Conservation (phyloP, 768 basidiomycete genomes). For the Trametes cingulata region DNA sequence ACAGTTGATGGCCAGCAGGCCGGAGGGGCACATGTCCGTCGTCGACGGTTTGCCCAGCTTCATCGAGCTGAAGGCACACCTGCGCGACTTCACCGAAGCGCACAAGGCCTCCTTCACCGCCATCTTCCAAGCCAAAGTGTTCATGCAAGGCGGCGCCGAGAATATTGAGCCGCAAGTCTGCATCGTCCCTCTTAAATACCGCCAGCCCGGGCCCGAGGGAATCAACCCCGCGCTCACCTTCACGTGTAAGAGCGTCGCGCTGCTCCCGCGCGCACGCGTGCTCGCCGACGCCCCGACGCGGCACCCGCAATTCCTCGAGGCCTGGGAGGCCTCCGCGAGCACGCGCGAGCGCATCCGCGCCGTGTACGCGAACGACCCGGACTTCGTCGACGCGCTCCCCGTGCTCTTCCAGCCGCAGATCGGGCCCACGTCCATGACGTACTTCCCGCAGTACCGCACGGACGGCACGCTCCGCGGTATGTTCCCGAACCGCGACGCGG, state of each 20-base stretch:
- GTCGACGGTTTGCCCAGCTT: not conserved
- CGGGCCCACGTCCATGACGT: not conserved
- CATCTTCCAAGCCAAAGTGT: not conserved
- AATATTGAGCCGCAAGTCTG: not conserved
- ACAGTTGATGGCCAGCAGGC: not conserved
- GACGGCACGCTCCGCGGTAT: too few relatives aligned
- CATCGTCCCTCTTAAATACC: not conserved
- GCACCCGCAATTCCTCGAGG: not conserved
- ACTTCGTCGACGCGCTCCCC: not conserved
- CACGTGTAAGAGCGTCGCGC: not conserved
- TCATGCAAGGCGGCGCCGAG: not conserved
- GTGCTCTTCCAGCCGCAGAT: not conserved
- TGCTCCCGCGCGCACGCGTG: not conserved
- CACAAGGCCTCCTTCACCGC: not conserved
- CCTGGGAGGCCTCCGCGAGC: not conserved
- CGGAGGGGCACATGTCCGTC: not conserved
- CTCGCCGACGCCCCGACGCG: not conserved
- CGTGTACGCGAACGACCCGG: not conserved
- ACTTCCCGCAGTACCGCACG: not conserved
- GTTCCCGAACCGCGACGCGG: not conserved
- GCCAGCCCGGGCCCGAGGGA: not conserved
- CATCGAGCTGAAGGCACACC: not conserved
- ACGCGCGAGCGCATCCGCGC: not conserved
- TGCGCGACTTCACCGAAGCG: conserved; percentile 1
- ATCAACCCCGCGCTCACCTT: not conserved